phyloP scores from a whole-genome alignment of 768 basidiomycete species.

The Amanita muscaria region DNA sequence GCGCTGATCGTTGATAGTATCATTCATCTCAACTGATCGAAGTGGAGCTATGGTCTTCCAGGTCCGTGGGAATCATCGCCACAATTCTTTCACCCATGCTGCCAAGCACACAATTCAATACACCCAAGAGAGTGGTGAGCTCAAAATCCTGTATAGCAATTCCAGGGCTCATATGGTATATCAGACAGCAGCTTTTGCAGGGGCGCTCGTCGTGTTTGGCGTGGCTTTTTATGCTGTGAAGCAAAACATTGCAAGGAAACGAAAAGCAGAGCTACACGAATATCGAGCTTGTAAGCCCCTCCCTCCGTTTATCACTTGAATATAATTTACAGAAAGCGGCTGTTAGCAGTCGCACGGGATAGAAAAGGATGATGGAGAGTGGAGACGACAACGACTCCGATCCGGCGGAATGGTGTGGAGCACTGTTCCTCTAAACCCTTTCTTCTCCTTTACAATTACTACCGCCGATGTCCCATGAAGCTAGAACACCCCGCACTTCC shows the following conservation, averaged over 20 bases:
- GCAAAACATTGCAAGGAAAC: conserved; percentile 21
- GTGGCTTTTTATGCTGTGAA: conserved; percentile 26
- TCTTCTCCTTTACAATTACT: too few species aligned
- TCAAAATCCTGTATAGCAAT: neutral
- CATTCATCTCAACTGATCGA: too few species aligned
- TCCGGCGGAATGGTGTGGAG: neutral
- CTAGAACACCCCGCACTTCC: conserved; percentile 2
- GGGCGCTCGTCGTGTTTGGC: conserved; percentile 23
- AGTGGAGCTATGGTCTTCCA: too few species aligned
- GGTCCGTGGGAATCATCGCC: neutral
- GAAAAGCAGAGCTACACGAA: conserved; percentile 26
- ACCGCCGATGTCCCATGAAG: neutral
- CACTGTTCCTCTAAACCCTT: neutral
- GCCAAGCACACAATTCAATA: conserved; percentile 3
- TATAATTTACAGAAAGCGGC: too few species aligned
- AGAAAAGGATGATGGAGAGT: neutral
- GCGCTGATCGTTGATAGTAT: too few species aligned
- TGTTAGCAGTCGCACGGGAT: too few species aligned
- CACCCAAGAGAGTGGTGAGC: conserved; percentile 6
- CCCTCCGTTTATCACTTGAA: neutral
- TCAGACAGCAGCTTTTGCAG: conserved; percentile 23
- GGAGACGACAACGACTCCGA: neutral
- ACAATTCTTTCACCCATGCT: neutral
- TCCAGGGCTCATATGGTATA: neutral
- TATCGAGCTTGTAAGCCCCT: conserved; percentile 20